A percentile compares a stretch with the other conserved stretches of the same genome.
These are phyloP conservation scores for Cyclocybe aegerita DNA, from an alignment of 768 basidiomycete species.

Conservation along the genomic window DNA sequence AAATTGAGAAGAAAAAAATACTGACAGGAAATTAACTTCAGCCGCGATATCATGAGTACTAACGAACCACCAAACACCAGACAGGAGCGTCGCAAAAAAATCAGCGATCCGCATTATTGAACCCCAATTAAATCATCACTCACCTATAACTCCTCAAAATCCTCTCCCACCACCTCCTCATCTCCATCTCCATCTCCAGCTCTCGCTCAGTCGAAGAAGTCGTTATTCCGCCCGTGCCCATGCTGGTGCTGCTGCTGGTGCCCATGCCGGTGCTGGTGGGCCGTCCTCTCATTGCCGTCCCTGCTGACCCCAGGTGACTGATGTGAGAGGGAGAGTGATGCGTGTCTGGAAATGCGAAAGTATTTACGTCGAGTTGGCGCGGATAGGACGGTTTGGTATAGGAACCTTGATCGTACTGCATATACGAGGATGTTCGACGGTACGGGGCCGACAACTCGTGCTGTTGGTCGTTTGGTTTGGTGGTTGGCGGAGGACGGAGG, in stretches of 20 bases:
- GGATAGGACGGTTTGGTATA: conserved; percentile 36
- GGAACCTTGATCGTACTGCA: conserved; percentile 32
- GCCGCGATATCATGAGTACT: conserved; percentile 20
- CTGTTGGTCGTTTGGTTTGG: conserved; percentile 11
- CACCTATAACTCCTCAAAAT: conserved; percentile 39
- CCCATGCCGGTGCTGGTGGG: no score
- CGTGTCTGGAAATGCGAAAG: conserved; percentile 31
- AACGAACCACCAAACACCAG: background rate
- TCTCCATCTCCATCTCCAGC: conserved; percentile 16
- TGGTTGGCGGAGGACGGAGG: background rate
- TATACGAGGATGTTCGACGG: conserved; percentile 29
- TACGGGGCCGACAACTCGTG: conserved; percentile 29
- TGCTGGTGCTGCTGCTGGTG: no score
- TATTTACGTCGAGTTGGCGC: conserved; percentile 37
- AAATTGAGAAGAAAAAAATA: background rate
- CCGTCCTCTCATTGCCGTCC: no score
- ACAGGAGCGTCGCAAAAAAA: background rate
- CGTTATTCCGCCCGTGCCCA: no score
- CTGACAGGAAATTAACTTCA: conserved; percentile 29
- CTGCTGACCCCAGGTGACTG: no score
- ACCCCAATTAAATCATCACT: conserved; percentile 9
- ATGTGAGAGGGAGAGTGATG: conserved; percentile 26
- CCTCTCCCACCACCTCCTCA: conserved; percentile 38
- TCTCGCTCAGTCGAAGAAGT: background rate
- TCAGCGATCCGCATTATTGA: no score